phyloP scores from a whole-genome alignment of 345 rosid genomes.

The Aquilaria yunnanensis region DNA sequence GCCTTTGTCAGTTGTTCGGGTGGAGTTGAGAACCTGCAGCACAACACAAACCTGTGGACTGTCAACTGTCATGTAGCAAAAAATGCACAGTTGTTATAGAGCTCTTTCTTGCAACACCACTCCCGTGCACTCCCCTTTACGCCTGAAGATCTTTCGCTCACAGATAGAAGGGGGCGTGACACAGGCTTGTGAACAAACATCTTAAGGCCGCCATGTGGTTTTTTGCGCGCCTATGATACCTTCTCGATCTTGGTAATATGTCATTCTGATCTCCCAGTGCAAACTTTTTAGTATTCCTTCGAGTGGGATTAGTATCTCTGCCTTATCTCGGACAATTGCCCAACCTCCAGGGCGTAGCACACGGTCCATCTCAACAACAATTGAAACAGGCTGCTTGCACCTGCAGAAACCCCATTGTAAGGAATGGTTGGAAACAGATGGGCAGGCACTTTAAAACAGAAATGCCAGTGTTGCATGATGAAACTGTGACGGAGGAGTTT shows the following conservation, averaged over 20 bases:
- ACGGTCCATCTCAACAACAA: slow-evolving; percentile 89
- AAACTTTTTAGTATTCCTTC: slow-evolving; percentile 67
- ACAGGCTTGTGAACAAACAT: neutral
- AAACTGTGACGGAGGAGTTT: neutral
- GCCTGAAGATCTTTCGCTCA: too few relatives aligned
- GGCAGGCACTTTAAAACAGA: neutral
- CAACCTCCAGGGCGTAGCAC: slow-evolving; percentile 85
- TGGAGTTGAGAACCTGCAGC: too few relatives aligned
- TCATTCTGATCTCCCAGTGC: slow-evolving; percentile 93
- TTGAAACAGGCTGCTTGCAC: slow-evolving; percentile 75
- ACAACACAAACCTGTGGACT: too few relatives aligned
- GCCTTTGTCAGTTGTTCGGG: too few relatives aligned
- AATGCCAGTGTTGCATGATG: neutral
- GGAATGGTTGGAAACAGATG: neutral
- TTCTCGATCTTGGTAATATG: slow-evolving; percentile 75
- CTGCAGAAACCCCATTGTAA: slow-evolving; percentile 26
- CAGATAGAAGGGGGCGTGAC: too few relatives aligned
- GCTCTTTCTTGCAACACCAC: too few relatives aligned
- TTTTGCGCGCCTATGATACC: slow-evolving; percentile 84
- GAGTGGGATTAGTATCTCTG: slow-evolving; percentile 66
- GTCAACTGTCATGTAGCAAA: too few relatives aligned
- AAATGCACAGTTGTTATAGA: too few relatives aligned
- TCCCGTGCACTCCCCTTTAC: too few relatives aligned
- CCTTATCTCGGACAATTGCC: slow-evolving; percentile 77
- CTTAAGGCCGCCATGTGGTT: slow-evolving; percentile 76